Evolutionary conservation across 768 basidiomycete genomes (phyloP).

Genomic region (Phylloporus rhodoxanthus): DNA sequence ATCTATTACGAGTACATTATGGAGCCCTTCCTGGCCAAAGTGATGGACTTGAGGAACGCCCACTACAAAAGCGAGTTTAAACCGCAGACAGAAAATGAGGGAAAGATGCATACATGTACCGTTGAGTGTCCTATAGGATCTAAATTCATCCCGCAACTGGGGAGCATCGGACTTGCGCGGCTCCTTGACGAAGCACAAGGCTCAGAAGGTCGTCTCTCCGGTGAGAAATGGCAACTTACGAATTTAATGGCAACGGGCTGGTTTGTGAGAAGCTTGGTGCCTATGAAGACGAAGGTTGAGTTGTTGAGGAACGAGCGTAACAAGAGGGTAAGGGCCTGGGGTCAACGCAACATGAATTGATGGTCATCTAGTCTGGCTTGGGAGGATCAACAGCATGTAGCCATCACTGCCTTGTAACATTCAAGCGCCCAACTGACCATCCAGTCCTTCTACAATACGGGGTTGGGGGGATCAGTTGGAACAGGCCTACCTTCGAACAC

Average conservation of each 20-base stretch:
- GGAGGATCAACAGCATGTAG: conserved; percentile 2
- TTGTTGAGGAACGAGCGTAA: conserved; percentile 1
- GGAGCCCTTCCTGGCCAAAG: conserved; percentile 97
- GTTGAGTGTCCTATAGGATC: conserved; percentile 92
- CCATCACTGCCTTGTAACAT: conserved; percentile 2
- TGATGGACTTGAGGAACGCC: conserved; percentile 98
- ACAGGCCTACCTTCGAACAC: conserved; percentile 77
- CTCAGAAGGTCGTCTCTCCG: conserved; percentile 12
- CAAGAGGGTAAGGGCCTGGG: neutral
- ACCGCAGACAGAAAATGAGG: conserved; percentile 9
- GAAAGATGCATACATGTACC: conserved; percentile 64
- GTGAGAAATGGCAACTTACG: conserved; percentile 42
- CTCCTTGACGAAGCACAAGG: conserved; percentile 47
- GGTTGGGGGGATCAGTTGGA: conserved; percentile 3
- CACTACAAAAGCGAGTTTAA: conserved; percentile 42
- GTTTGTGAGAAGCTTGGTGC: conserved; percentile 77
- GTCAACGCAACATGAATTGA: conserved; percentile 6
- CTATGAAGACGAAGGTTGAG: conserved; percentile 37
- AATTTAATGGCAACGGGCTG: conserved; percentile 97
- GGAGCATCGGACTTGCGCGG: conserved; percentile 97
- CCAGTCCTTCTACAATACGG: neutral
- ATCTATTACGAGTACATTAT: conserved; percentile 93
- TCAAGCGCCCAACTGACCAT: conserved; percentile 13
- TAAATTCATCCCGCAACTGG: conserved; percentile 93
- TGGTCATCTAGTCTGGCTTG: conserved; percentile 3